Base-by-base conservation (phyloP, 306 rosid species). In the Neltuma alba region DNA sequence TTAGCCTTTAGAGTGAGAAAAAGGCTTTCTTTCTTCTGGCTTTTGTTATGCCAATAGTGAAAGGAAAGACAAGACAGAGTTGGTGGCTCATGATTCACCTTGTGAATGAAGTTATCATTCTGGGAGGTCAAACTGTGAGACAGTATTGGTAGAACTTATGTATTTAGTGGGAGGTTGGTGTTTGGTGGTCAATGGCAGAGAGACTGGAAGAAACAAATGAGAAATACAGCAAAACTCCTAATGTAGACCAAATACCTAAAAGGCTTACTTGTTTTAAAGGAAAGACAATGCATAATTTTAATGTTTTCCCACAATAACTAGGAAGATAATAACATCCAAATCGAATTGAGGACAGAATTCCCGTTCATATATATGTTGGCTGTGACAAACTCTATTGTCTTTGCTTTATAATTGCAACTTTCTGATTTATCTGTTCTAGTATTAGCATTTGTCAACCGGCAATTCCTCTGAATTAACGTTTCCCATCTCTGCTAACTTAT, bases 401-500 rank as follows among this genome's bases (percentile, higher is more conserved):
- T n/a, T n/a, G n/a, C n/a, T n/a, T n/a, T n/a, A n/a, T n/a, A n/a
- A n/a, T n/a, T n/a, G n/a, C n/a, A n/a, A n/a, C n/a, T n/a, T n/a
- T n/a, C n/a, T n/a, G n/a, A n/a, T n/a, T n/a, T n/a, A n/a, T n/a
- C n/a, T n/a, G n/a, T n/a, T n/a, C n/a, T n/a, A n/a, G n/a, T n/a
- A n/a, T n/a, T n/a, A n/a, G n/a, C n/a, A n/a, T n/a, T n/a, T n/a
- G n/a, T n/a, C n/a, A n/a, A n/a, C n/a, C n/a, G n/a, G n/a, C n/a
- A n/a, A n/a, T n/a, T n/a, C n/a, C n/a, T n/a, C n/a, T n/a, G n/a
- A n/a, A n/a, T n/a, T n/a, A n/a, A n/a, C n/a, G n/a, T n/a, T 37
- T 18, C n/a, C 61, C 7, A 37, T 7, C 69, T 41, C 61, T 42
- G 14, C 73, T 69, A 69, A 14, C 69, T 42, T 82, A 84, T 75